Percentiles rank a stretch among this genome's conserved stretches.
These are phyloP conservation scores for Moesziomyces parantarcticus DNA, from an alignment of 1,284 basidiomycete genomes.

Conservation along the genomic window DNA sequence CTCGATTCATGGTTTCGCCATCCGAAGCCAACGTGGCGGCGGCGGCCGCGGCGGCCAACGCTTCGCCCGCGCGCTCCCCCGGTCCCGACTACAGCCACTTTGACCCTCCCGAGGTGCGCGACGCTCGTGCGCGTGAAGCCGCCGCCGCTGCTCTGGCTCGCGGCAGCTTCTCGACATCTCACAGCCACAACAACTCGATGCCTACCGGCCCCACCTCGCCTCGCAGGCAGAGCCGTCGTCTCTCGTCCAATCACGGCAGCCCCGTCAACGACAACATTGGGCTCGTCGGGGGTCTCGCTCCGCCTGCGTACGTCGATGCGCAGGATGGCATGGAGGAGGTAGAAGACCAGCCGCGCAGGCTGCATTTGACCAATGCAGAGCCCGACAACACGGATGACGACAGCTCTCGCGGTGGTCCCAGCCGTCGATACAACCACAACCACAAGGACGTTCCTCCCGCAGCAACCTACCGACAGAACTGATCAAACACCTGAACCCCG, in stretches of 20 bases:
- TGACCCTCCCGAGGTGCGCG: slow-evolving; percentile 60
- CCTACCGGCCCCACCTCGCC: slow-evolving; percentile 24
- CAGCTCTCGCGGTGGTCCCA: slow-evolving; percentile 26
- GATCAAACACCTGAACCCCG: neutral
- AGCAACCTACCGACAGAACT: slow-evolving; percentile 33
- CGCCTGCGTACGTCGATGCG: slow-evolving; percentile 48
- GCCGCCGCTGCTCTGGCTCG: slow-evolving; percentile 35
- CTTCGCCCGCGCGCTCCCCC: slow-evolving; percentile 18
- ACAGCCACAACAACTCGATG: slow-evolving; percentile 14
- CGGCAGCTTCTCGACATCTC: slow-evolving; percentile 19
- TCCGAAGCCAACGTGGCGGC: slow-evolving; percentile 32
- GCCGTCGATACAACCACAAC: slow-evolving; percentile 21
- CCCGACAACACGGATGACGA: slow-evolving; percentile 35
- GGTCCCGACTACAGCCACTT: slow-evolving; percentile 58
- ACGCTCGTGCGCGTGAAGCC: slow-evolving; percentile 51
- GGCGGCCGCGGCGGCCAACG: slow-evolving; percentile 12
- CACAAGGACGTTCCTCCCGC: slow-evolving; percentile 39
- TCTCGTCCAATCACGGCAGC: slow-evolving; percentile 26
- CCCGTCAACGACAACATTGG: slow-evolving; percentile 22
- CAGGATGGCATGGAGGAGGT: slow-evolving; percentile 36
- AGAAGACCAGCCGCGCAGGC: slow-evolving; percentile 21
- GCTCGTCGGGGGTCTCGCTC: slow-evolving; percentile 16
- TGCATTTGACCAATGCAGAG: slow-evolving; percentile 44
- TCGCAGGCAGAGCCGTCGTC: slow-evolving; percentile 19
- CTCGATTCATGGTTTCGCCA: slow-evolving; percentile 43